Evolutionary conservation across 768 basidiomycete genomes (phyloP).

Genomic region (Rhodotorula paludigena): DNA sequence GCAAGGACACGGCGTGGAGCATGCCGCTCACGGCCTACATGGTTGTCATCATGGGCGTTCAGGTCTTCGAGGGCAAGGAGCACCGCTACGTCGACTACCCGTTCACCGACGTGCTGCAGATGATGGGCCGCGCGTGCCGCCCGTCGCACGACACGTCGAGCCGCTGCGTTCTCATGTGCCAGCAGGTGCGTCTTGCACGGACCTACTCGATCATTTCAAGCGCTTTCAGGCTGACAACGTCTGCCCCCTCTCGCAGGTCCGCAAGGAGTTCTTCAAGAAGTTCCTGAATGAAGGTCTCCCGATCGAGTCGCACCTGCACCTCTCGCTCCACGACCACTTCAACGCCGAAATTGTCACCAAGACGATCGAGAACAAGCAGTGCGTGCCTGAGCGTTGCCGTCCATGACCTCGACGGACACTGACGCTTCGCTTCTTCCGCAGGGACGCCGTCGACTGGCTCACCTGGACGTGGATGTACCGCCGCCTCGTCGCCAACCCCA

Average conservation of each 20-base stretch:
- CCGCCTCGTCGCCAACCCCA: constrained; percentile 94
- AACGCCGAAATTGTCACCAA: constrained; percentile 96
- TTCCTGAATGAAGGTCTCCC: constrained; percentile 96
- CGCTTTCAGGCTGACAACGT: not conserved
- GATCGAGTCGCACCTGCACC: constrained; percentile 89
- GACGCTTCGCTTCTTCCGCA: not conserved
- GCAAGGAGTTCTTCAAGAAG: constrained; percentile 99
- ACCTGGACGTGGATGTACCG: constrained; percentile 93
- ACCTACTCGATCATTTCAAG: not conserved
- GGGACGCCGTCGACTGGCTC: constrained; percentile 68
- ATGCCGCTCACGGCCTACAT: constrained; percentile 90
- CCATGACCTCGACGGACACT: not conserved
- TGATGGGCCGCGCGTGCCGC: constrained; percentile 98
- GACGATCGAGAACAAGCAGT: constrained; percentile 97
- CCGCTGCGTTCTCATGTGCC: constrained; percentile 93
- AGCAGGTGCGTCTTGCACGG: constrained; percentile 47
- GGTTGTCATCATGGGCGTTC: constrained; percentile 99
- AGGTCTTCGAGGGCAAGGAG: constrained; percentile 92
- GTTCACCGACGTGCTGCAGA: constrained; percentile 95
- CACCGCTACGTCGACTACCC: constrained; percentile 98
- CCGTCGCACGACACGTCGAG: constrained; percentile 81
- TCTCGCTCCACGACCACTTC: constrained; percentile 92
- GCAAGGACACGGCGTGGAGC: constrained; percentile 97
- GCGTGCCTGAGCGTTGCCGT: constrained; percentile 48
- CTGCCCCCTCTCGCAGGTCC: constrained; percentile 57